These are phyloP conservation scores for Carallia pectinifolia DNA, from an alignment of 345 rosid species.

Conservation along the genomic window DNA sequence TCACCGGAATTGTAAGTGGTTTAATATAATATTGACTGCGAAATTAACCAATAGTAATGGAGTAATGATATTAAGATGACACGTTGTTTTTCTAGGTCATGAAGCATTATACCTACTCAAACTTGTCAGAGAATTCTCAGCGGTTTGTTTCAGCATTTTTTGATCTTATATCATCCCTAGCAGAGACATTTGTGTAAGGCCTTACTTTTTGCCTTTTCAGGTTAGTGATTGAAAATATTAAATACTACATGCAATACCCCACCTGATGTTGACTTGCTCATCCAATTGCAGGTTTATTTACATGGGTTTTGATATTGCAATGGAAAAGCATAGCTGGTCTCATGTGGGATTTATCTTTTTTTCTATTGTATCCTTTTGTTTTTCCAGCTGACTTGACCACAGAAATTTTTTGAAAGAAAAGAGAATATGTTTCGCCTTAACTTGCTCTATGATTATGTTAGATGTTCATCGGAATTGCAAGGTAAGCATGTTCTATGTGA, in stretches of 20 bases:
- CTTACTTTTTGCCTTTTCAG: conserved; percentile 10
- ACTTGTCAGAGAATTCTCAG: conserved; percentile 90
- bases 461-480: conserved; percentile 84
- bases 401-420: background rate
- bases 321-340: conserved; percentile 99
- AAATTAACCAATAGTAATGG: conserved; percentile 2
- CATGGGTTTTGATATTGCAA: conserved; percentile 99
- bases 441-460: conserved; percentile 33
- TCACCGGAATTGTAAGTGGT: conserved; percentile 88
- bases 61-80: conserved; percentile 13
- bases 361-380: conserved; percentile 90
- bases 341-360: conserved; percentile 89
- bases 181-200: conserved; percentile 89
- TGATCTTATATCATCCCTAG: conserved; percentile 93
- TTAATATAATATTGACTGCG: background rate
- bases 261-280: conserved; percentile 14
- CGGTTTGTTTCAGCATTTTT: conserved; percentile 87
- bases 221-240: conserved; percentile 16
- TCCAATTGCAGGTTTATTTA: conserved; percentile 78
- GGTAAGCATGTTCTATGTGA: conserved; percentile 42
- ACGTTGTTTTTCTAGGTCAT: conserved; percentile 53
- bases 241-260: conserved; percentile 8
- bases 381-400: background rate
- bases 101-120: conserved; percentile 91
- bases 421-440: conserved; percentile 44